Percentiles rank a stretch among this genome's conserved stretches.
Evolutionary conservation across 129 eudicot genomes (phyloP).

Genomic region (Artemisia annua): DNA sequence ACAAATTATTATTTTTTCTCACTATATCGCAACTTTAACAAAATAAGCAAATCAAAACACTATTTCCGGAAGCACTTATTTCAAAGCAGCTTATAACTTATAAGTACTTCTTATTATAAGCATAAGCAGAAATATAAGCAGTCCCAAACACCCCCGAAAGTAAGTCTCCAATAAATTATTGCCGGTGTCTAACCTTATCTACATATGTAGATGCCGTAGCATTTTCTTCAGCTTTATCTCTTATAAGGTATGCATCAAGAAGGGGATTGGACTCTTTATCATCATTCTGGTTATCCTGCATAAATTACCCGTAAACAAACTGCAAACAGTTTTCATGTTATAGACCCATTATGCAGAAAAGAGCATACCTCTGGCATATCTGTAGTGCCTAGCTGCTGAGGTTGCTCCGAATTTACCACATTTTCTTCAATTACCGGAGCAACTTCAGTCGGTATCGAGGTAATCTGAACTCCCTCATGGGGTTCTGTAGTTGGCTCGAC

Average conservation of each 20-base stretch:
- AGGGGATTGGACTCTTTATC: conserved; percentile 56
- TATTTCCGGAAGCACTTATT: no score
- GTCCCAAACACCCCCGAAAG: no score
- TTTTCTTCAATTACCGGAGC: conserved; percentile 36
- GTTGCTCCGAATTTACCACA: conserved; percentile 27
- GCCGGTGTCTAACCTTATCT: conserved; percentile 41
- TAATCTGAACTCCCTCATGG: conserved; percentile 35
- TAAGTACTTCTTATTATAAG: no score
- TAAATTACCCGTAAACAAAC: conserved; percentile 4
- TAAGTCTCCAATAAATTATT: no score
- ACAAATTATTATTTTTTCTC: no score
- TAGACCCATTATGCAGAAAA: conserved; percentile 15
- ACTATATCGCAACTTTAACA: no score
- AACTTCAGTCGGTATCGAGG: conserved; percentile 26
- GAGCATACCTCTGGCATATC: conserved; percentile 47
- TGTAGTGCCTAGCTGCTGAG: conserved; percentile 36
- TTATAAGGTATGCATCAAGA: conserved; percentile 61
- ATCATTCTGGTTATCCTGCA: conserved; percentile 43
- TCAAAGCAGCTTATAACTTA: no score
- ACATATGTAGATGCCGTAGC: conserved; percentile 39
- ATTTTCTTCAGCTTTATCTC: conserved; percentile 40
- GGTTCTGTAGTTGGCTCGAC: conserved; percentile 38
- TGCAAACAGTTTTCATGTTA: conserved; percentile 3
- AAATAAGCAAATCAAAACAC: no score
- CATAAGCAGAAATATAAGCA: no score